Evolutionary conservation across 2,329 filamentous ascomycete species (phyloP).

Genomic region (Colletotrichum aenigma): DNA sequence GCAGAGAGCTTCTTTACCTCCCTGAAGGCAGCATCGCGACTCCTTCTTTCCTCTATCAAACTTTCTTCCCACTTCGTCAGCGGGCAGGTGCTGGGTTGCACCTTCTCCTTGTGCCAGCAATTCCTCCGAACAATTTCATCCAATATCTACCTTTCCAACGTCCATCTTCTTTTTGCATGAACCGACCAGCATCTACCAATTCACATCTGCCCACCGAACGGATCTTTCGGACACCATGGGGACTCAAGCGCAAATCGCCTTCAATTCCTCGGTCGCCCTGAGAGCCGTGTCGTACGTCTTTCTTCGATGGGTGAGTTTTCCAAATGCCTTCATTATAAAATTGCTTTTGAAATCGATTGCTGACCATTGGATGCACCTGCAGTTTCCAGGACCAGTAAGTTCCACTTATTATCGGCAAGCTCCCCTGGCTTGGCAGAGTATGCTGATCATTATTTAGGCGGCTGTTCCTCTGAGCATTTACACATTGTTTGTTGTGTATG

Average conservation of each 20-base stretch:
- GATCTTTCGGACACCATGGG: slow-evolving; percentile 27
- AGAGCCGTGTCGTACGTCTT: slow-evolving; percentile 60
- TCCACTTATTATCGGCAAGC: neutral
- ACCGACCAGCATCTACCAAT: slow-evolving; percentile 7
- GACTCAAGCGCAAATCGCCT: slow-evolving; percentile 34
- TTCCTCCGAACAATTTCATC: neutral
- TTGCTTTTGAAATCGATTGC: neutral
- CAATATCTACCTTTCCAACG: neutral
- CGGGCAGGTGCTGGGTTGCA: neutral
- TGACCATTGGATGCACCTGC: neutral
- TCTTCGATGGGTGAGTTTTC: slow-evolving; percentile 60
- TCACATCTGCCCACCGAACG: slow-evolving; percentile 22
- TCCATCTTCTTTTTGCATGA: neutral
- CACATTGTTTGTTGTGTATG: slow-evolving; percentile 68
- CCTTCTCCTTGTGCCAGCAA: neutral
- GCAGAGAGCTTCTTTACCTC: slow-evolving; percentile 1
- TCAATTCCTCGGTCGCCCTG: slow-evolving; percentile 53
- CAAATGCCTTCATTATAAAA: neutral
- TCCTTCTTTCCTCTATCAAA: neutral
- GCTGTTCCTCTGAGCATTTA: slow-evolving; percentile 42
- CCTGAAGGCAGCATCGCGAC: neutral
- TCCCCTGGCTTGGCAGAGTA: neutral
- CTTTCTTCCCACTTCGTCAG: neutral
- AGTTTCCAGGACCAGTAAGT: slow-evolving; percentile 34
- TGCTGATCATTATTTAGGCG: slow-evolving; percentile 19